These are phyloP conservation scores for Spinacia oleracea DNA, from an alignment of 179 eudicot species.

Conservation along the genomic window DNA sequence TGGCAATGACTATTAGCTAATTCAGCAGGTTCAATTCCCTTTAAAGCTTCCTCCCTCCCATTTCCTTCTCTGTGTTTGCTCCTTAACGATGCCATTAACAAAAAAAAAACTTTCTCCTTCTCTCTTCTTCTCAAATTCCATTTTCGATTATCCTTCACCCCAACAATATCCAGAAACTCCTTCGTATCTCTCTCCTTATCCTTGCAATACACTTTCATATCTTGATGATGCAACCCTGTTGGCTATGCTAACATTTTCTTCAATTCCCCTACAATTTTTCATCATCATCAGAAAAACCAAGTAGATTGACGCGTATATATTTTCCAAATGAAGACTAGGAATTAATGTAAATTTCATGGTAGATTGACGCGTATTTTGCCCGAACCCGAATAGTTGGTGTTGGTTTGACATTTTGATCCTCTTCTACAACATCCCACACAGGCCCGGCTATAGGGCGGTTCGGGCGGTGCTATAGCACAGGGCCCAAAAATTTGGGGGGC, in stretches of 20 bases:
- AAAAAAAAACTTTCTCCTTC: too few relatives aligned
- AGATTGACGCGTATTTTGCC: conserved; percentile 55
- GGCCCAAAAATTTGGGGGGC: too few relatives aligned
- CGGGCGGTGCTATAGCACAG: too few relatives aligned
- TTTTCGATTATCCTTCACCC: conserved; percentile 86
- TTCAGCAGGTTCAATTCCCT: too few relatives aligned
- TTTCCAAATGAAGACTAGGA: conserved; percentile 77
- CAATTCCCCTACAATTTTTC: conserved; percentile 69
- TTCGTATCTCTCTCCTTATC: conserved; percentile 76
- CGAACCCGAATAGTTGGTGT: conserved; percentile 57
- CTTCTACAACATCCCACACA: conserved; percentile 65
- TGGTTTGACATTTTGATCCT: conserved; percentile 41
- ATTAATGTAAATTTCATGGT: conserved; percentile 59
- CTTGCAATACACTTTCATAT: conserved; percentile 70
- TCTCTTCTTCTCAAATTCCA: too few relatives aligned
- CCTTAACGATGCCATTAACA: too few relatives aligned
- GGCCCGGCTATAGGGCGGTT: too few relatives aligned
- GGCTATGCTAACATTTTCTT: conserved; percentile 76
- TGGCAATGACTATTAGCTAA: too few relatives aligned
- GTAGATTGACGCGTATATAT: too few relatives aligned
- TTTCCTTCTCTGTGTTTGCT: too few relatives aligned
- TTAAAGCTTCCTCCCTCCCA: too few relatives aligned
- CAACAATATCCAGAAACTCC: conserved; percentile 62
- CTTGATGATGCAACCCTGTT: conserved; percentile 86
- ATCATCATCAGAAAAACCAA: not conserved